A percentile compares a stretch with the other conserved stretches of the same genome.
phyloP scores from a whole-genome alignment of 495 filamentous ascomycete genomes.

The Viridothelium virens region DNA sequence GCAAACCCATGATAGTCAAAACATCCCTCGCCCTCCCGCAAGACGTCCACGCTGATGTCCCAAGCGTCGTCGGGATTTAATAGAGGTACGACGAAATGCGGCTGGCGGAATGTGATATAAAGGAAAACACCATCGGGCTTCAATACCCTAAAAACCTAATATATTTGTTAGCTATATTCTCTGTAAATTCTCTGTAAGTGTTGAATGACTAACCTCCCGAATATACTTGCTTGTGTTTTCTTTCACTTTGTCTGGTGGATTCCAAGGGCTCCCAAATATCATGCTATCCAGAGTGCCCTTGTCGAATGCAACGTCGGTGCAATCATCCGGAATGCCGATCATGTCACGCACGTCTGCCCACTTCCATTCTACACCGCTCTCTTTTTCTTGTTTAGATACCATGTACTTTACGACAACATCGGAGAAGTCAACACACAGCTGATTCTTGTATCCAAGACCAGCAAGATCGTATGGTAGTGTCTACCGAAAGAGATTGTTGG shows the following conservation, averaged over 20 bases:
- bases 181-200: not conserved
- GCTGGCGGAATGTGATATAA: slow-evolving; percentile 53
- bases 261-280: slow-evolving; percentile 52
- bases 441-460: slow-evolving; percentile 44
- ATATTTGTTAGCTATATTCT: not conserved
- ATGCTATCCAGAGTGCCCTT: slow-evolving; percentile 57
- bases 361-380: slow-evolving; percentile 41
- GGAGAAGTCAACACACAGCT: slow-evolving; percentile 54
- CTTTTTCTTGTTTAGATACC: slow-evolving; percentile 36
- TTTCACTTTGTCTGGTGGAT: slow-evolving; percentile 46
- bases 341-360: slow-evolving; percentile 45
- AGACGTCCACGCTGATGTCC: slow-evolving; percentile 38
- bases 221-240: slow-evolving; percentile 47
- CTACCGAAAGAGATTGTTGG: slow-evolving; percentile 14
- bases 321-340: slow-evolving; percentile 21
- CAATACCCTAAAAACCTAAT: slow-evolving; percentile 45
- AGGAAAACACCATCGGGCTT: slow-evolving; percentile 48
- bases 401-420: slow-evolving; percentile 45
- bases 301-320: slow-evolving; percentile 52
- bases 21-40: slow-evolving; percentile 33
- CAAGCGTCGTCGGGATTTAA: slow-evolving; percentile 40
- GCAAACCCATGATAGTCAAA: slow-evolving; percentile 48
- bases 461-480: slow-evolving; percentile 48
- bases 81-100: slow-evolving; percentile 51
- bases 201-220: slow-evolving; percentile 38